Evolutionary conservation across 2,329 filamentous ascomycete species (phyloP).

Genomic region (Calonectria fujianensis): DNA sequence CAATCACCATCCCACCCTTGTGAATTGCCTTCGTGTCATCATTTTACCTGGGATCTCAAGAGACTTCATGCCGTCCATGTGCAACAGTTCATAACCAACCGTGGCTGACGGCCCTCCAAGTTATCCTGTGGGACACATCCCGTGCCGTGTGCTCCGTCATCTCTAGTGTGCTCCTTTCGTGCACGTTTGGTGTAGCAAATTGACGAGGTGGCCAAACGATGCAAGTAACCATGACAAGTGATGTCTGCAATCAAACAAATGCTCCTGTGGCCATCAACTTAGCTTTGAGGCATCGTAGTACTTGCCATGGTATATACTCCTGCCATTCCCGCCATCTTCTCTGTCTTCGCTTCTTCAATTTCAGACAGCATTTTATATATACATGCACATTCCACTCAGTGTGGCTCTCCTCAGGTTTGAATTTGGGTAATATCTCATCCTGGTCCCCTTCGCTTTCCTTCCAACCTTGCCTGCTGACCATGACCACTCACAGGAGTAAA

Average conservation of each 20-base stretch:
- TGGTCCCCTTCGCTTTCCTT: neutral
- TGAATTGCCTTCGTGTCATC: accelerated
- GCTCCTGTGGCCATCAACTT: neutral
- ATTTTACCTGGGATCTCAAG: neutral
- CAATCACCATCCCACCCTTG: neutral
- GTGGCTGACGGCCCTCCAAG: neutral
- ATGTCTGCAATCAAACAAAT: neutral
- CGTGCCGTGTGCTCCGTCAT: neutral
- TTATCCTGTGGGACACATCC: neutral
- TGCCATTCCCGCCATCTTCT: neutral
- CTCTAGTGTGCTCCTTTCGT: neutral
- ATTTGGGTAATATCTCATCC: neutral
- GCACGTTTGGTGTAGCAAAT: neutral
- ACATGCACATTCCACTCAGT: neutral
- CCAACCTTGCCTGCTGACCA: neutral
- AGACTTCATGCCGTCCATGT: neutral
- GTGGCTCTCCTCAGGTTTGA: neutral
- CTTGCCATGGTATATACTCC: neutral
- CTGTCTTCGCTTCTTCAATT: neutral
- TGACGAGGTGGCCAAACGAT: neutral
- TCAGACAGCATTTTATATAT: neutral
- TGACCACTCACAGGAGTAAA: neutral
- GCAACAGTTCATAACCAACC: neutral
- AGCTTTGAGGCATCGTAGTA: neutral
- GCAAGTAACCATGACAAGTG: neutral